A percentile compares a stretch with the other conserved stretches of the same genome.
These are phyloP conservation scores for Mucor plumbeus DNA, from an alignment of 371 early-diverging fungal species.

Conservation along the genomic window DNA sequence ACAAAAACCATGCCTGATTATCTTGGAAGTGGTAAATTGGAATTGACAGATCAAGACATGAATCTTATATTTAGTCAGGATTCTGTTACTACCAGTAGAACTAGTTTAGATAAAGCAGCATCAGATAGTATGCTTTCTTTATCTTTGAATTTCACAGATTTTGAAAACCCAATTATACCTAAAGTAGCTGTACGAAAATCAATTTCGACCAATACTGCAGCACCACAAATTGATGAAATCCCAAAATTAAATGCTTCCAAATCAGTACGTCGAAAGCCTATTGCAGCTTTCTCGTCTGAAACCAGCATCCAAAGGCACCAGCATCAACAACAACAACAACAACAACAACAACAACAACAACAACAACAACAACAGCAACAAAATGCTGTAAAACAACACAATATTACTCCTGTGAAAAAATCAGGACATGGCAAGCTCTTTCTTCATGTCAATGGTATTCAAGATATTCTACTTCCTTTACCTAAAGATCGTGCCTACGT, in stretches of 20 bases:
- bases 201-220: conserved; percentile 1
- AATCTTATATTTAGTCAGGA: background rate
- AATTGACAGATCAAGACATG: conserved; percentile 6
- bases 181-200: background rate
- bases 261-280: conserved; percentile 13
- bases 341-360: background rate
- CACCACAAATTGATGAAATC: conserved; percentile 14
- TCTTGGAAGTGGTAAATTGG: background rate
- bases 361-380: background rate
- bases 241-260: conserved; percentile 4
- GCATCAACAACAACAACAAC: background rate
- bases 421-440: conserved; percentile 43
- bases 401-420: background rate
- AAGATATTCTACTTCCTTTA: conserved; percentile 46
- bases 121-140: background rate
- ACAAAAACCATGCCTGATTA: background rate
- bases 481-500: conserved; percentile 51
- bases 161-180: conserved; percentile 13
- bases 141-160: conserved; percentile 9
- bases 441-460: conserved; percentile 41
- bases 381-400: background rate
- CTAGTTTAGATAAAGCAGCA: background rate
- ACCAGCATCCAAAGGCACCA: background rate
- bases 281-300: conserved; percentile 4
- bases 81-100: background rate